These are phyloP conservation scores for Drechslera avenae DNA, from an alignment of 2,329 filamentous ascomycete genomes.

Conservation along the genomic window DNA sequence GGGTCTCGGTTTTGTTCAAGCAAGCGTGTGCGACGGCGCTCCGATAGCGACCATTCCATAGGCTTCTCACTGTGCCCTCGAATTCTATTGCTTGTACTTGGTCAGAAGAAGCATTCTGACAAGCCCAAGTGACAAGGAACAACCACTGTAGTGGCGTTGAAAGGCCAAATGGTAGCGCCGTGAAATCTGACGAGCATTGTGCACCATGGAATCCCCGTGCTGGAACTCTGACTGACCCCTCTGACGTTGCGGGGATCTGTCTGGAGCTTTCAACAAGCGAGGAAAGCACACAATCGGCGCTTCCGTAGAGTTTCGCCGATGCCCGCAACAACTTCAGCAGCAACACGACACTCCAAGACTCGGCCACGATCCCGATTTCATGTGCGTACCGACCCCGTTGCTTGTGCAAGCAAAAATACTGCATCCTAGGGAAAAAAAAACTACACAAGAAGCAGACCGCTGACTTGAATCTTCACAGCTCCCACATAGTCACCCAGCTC, in stretches of 20 bases:
- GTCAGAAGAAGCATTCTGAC: too few species aligned
- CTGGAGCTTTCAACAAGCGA: constrained; percentile 26
- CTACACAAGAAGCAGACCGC: constrained; percentile 18
- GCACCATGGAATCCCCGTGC: too few species aligned
- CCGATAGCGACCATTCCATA: too few species aligned
- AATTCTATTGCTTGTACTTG: too few species aligned
- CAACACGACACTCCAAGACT: constrained; percentile 31
- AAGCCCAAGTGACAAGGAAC: too few species aligned
- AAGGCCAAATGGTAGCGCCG: too few species aligned
- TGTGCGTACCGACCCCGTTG: constrained; percentile 27
- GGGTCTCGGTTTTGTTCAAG: background rate
- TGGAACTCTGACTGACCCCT: background rate
- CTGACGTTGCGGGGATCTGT: constrained; percentile 22
- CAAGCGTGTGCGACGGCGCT: too few species aligned
- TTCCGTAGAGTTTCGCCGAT: constrained; percentile 30
- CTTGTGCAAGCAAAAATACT: constrained; percentile 11
- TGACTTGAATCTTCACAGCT: constrained; percentile 28
- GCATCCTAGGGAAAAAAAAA: background rate
- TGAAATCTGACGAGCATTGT: too few species aligned
- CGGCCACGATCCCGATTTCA: constrained; percentile 35
- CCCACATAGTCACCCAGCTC: constrained; percentile 25
- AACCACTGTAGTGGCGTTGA: too few species aligned
- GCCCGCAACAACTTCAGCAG: constrained; percentile 32
- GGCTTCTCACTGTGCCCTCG: too few species aligned
- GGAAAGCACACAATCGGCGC: constrained; percentile 34